Percentiles rank a stretch among this genome's conserved stretches.
Conservation (phyloP, 164 flowering plant species). For the Vitis rotundifolia region DNA sequence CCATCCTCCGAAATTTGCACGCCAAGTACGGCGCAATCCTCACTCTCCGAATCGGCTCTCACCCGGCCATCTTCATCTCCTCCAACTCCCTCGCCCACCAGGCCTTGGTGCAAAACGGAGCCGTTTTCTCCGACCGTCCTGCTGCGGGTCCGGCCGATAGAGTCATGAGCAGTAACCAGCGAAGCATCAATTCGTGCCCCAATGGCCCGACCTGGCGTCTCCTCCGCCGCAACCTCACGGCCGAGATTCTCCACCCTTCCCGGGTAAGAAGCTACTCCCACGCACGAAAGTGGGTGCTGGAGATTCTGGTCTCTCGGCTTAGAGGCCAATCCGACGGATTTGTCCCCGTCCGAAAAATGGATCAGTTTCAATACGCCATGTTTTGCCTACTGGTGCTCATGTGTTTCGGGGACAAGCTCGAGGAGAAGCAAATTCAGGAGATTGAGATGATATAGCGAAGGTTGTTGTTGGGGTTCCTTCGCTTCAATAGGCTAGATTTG, state of each 20-base stretch:
- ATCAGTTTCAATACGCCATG: slow-evolving; percentile 30
- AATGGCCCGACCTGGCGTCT: slow-evolving; percentile 50
- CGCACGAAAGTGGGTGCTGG: slow-evolving; percentile 36
- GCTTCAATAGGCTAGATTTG: slow-evolving; percentile 21
- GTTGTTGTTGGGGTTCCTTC: slow-evolving; percentile 1
- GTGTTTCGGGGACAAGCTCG: slow-evolving; percentile 48
- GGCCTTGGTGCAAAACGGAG: slow-evolving; percentile 38
- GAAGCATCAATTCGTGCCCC: slow-evolving; percentile 26
- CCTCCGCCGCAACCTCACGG: slow-evolving; percentile 40
- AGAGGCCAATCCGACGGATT: neutral
- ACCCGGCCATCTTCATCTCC: slow-evolving; percentile 28
- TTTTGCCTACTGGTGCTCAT: slow-evolving; percentile 35
- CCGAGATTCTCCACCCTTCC: slow-evolving; percentile 39
- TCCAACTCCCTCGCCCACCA: slow-evolving; percentile 31
- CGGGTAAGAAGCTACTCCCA: slow-evolving; percentile 23
- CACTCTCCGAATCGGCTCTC: slow-evolving; percentile 25
- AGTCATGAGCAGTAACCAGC: slow-evolving; percentile 21
- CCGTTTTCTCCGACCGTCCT: slow-evolving; percentile 44
- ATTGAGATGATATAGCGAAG: slow-evolving; percentile 18
- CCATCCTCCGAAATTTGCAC: slow-evolving; percentile 19
- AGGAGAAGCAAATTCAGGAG: slow-evolving; percentile 26
- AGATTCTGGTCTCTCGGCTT: slow-evolving; percentile 13
- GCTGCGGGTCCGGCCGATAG: slow-evolving; percentile 4
- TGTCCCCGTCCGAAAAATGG: slow-evolving; percentile 15
- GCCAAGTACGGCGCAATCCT: slow-evolving; percentile 41